Evolutionary conservation across 495 filamentous ascomycete genomes (phyloP), one percentile per base, ranked within the genome.

Genomic region (Aspergillus kassunensis): DNA sequence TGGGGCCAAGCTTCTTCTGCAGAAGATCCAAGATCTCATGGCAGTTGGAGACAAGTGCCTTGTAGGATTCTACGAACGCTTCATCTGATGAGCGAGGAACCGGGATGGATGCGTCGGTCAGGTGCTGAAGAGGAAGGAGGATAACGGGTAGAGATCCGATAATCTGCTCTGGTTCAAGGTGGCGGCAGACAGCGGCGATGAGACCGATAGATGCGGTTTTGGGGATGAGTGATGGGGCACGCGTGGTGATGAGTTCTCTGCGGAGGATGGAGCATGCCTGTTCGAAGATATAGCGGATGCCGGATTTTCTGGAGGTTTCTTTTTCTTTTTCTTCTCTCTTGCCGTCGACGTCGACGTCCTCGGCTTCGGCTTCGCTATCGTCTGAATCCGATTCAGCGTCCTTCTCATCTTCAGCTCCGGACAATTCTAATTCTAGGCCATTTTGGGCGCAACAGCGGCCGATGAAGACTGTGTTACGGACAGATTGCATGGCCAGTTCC

Each of bases 1-100:
- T 78, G 4, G 86, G 88, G n/a, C 91, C 93, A 41, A 96, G 70
- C 61, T 88, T 89, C 71, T 82, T 83, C 72, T 96, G 90, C 51
- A 97, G 62, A 19, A 74, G 62, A 45, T 86, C 83, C 64, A 96
- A 77, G 9, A 92, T 67, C 57, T 90, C 88, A 41, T 82, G 79
- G 15, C 84, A 84, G 44, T 83, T 86, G 16, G 78, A 72, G 35
- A 84, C 79, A 15, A 97, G 73, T 3, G 73, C 63, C 60, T 87
- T 84, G 69, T 87, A 85, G 2, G 76, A 73, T 16, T 80, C 75
- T 55, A 76, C 82, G 76, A 90, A 93, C 0, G 65, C 65, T 35
- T 80, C 73, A 61, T 92, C 85, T 7, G 68, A 66, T 15, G 84
- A 87, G 48, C 81, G 80, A 0, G 87, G 85, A 2, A 76, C 69